Evolutionary conservation across 441 rosid genomes (phyloP), one percentile per base, ranked within the genome.

Genomic region (Hura crepitans): DNA sequence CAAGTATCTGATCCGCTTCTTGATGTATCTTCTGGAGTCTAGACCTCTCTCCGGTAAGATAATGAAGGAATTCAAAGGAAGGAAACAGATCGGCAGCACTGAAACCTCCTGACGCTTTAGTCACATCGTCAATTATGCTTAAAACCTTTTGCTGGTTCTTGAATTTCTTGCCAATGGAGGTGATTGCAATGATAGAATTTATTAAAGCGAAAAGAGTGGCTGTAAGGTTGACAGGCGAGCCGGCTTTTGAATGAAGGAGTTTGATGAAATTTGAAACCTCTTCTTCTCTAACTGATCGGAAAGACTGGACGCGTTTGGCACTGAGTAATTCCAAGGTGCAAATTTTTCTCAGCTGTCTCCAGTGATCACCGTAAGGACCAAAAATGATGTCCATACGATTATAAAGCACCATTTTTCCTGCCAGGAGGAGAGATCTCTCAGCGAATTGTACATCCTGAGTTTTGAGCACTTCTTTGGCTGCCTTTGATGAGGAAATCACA

Each of bases 351-450:
- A n/a, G n/a, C n/a, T n/a, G n/a, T n/a, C n/a, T n/a, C 75, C 75
- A 72, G 1, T 62, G 13, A 11, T 72, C 53, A 27, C 67, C 53
- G 6, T 62, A 54, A 1, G 69, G 46, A 4, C 43, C 54, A 12
- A 63, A 63, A 6, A n/a, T 5, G 22, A 67, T 54, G 60, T 37
- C 69, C 7, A 9, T 8, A 13, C 14, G 17, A 51, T 70, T 25
- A 13, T 61, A 62, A 10, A 62, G 33, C 7, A 53, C 7, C 2
- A 62, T 6, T 13, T 51, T 13, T 5, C 37, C 39, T 15, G 39
- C 42, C 8, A 61, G 5, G 25, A 20, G 1, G 5, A 10, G 9
- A 1, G 74, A 58, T 12, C 74, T n/a, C 0, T 39, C 37, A 5
- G 65, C 35, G 15, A 71, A 71, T 8, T 31, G 6, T 0, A 5